These are phyloP conservation scores for Fusarium fracticaudum DNA, from an alignment of 2,329 filamentous ascomycete genomes.

Conservation along the genomic window DNA sequence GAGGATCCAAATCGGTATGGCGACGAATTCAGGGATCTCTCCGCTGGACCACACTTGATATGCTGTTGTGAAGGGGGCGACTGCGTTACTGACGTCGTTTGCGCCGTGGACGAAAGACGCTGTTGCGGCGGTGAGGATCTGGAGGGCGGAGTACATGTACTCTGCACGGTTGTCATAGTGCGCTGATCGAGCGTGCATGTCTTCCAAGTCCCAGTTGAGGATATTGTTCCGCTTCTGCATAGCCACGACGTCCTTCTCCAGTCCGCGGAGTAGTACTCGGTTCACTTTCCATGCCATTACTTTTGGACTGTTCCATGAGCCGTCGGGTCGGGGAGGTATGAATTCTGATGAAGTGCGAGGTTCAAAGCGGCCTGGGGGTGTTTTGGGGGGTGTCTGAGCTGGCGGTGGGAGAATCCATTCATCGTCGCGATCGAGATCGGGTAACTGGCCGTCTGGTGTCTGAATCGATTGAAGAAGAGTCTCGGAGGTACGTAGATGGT, in stretches of 20 bases:
- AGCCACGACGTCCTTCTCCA: slow-evolving; percentile 59
- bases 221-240: slow-evolving; percentile 58
- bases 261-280: slow-evolving; percentile 55
- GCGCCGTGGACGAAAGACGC: slow-evolving; percentile 74
- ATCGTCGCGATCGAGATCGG: slow-evolving; percentile 45
- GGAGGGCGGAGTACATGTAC: slow-evolving; percentile 68
- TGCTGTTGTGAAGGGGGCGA: slow-evolving; percentile 71
- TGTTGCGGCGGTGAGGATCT: slow-evolving; percentile 68
- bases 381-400: slow-evolving; percentile 33
- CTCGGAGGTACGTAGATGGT: slow-evolving; percentile 49
- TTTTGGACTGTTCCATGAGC: slow-evolving; percentile 52
- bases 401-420: slow-evolving; percentile 47
- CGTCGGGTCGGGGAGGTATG: slow-evolving; percentile 47
- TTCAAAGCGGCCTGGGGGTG: slow-evolving; percentile 12
- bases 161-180: slow-evolving; percentile 72
- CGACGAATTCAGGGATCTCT: slow-evolving; percentile 52
- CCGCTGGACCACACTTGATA: slow-evolving; percentile 67
- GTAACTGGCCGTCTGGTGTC: slow-evolving; percentile 35
- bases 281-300: slow-evolving; percentile 55
- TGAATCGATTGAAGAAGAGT: slow-evolving; percentile 49
- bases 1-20: slow-evolving; percentile 70
- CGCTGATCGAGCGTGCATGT: slow-evolving; percentile 64
- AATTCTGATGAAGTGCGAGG: slow-evolving; percentile 32
- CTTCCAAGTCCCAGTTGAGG: slow-evolving; percentile 59
- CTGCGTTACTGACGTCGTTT: slow-evolving; percentile 72